Conservation (phyloP, 805 yeast species). For the Saccharomycopsis sp. region DNA sequence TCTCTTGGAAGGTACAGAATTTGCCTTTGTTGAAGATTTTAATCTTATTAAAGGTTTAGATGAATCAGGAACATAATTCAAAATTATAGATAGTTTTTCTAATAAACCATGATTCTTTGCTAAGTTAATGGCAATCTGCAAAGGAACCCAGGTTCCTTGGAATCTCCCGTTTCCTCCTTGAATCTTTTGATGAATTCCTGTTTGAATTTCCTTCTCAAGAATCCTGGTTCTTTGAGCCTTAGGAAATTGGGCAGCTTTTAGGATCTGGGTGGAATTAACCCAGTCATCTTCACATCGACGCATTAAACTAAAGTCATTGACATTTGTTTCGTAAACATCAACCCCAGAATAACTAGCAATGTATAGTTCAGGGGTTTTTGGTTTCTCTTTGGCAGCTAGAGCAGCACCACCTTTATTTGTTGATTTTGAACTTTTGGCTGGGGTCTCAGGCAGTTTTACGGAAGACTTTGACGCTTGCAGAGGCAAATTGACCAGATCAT, state of each 20-base stretch:
- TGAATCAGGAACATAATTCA: constrained; percentile 42
- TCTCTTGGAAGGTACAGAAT: constrained; percentile 17
- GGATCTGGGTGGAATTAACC: constrained; percentile 82
- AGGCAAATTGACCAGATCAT: too few species aligned
- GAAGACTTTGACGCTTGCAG: too few species aligned
- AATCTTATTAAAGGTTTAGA: constrained; percentile 33
- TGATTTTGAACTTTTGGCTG: too few species aligned
- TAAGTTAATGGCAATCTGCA: constrained; percentile 50
- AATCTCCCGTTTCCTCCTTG: constrained; percentile 82
- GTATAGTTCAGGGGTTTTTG: too few species aligned
- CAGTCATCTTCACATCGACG: constrained; percentile 84
- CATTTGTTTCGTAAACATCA: constrained; percentile 51
- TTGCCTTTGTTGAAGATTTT: constrained; percentile 11
- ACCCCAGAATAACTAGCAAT: constrained; percentile 40
- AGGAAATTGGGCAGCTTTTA: constrained; percentile 68
- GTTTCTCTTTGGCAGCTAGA: too few species aligned
- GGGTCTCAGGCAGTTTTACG: too few species aligned
- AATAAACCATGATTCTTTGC: constrained; percentile 41
- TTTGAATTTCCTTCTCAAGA: constrained; percentile 64
- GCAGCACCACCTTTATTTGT: too few species aligned
- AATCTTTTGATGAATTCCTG: constrained; percentile 59
- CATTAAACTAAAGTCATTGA: constrained; percentile 73
- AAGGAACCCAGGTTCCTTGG: constrained; percentile 83
- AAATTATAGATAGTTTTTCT: constrained; percentile 39
- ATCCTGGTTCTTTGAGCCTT: constrained; percentile 73